Evolutionary conservation across 192 early-diverging fungal genomes (phyloP).

Genomic region (Gryganskiella cystojenkinii): DNA sequence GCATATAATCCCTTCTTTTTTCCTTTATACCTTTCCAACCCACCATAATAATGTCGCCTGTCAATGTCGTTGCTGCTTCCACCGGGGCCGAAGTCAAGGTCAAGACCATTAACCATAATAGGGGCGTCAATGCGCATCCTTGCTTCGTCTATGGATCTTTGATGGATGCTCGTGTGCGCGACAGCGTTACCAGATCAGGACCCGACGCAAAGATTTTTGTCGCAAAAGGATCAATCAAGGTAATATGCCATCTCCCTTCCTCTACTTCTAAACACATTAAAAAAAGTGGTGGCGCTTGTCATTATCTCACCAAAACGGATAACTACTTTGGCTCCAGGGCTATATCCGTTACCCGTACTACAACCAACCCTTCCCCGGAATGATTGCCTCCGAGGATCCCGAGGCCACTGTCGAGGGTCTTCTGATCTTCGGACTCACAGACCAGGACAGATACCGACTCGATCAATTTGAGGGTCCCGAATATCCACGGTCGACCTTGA

Average conservation of each 20-base stretch:
- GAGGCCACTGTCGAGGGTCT: conserved; percentile 18
- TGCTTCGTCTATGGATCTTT: conserved; percentile 43
- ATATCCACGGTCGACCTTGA: conserved; percentile 12
- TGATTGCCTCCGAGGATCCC: conserved; percentile 14
- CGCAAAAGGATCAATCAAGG: conserved; percentile 19
- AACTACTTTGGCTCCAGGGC: too few species aligned
- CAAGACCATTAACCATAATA: too few species aligned
- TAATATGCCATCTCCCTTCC: too few species aligned
- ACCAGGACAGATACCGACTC: conserved; percentile 15
- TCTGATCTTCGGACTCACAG: conserved; percentile 29
- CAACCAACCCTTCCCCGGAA: conserved; percentile 42
- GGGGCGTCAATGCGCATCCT: conserved; percentile 1
- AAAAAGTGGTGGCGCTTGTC: too few species aligned
- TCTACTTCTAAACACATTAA: background rate
- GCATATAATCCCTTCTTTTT: too few species aligned
- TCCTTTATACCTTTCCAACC: too few species aligned
- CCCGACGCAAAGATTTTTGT: conserved; percentile 11
- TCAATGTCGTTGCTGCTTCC: too few species aligned
- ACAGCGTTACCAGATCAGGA: conserved; percentile 10
- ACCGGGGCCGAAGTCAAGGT: too few species aligned
- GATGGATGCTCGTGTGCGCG: conserved; percentile 29
- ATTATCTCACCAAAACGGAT: too few species aligned
- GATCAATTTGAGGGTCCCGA: conserved; percentile 39
- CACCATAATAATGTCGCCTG: too few species aligned
- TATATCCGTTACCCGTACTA: conserved; percentile 30